A percentile compares a stretch with the other conserved stretches of the same genome.
These are phyloP conservation scores for Naganishia sp. DNA, from an alignment of 1,284 basidiomycete species.

Conservation along the genomic window DNA sequence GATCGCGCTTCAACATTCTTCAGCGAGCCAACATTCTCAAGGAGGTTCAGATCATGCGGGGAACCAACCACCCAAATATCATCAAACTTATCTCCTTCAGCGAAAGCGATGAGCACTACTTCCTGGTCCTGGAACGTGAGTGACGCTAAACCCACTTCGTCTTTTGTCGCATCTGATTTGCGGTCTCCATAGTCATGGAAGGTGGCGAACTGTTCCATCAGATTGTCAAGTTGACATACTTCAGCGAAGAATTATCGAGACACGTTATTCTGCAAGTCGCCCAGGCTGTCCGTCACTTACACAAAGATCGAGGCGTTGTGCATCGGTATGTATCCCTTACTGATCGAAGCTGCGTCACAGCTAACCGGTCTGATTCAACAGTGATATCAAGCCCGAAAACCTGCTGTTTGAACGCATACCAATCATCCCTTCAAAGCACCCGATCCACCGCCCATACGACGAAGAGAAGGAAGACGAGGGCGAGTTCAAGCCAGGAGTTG, in stretches of 20 bases:
- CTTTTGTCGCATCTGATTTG: constrained; percentile 22
- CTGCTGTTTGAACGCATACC: constrained; percentile 92
- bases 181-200: constrained; percentile 70
- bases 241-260: constrained; percentile 89
- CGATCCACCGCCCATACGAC: constrained; percentile 82
- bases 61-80: constrained; percentile 83
- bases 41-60: constrained; percentile 99
- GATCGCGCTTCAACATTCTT: constrained; percentile 26
- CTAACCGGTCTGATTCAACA: constrained; percentile 36
- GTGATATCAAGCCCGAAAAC: constrained; percentile 98
- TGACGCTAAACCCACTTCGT: constrained; percentile 32
- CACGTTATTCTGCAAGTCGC: constrained; percentile 98
- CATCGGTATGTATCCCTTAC: constrained; percentile 64
- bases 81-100: constrained; percentile 86
- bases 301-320: constrained; percentile 96
- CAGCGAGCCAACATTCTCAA: constrained; percentile 98
- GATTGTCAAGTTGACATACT: constrained; percentile 99
- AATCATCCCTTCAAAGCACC: constrained; percentile 80
- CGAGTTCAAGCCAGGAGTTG: constrained; percentile 85
- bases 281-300: constrained; percentile 89
- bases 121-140: constrained; percentile 86
- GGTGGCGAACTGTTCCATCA: constrained; percentile 99
- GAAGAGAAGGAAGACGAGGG: constrained; percentile 99
- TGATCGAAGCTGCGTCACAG: not conserved
- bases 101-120: constrained; percentile 92